phyloP scores from a whole-genome alignment of 495 filamentous ascomycete species.

The Lasiosphaeriaceae sp. region DNA sequence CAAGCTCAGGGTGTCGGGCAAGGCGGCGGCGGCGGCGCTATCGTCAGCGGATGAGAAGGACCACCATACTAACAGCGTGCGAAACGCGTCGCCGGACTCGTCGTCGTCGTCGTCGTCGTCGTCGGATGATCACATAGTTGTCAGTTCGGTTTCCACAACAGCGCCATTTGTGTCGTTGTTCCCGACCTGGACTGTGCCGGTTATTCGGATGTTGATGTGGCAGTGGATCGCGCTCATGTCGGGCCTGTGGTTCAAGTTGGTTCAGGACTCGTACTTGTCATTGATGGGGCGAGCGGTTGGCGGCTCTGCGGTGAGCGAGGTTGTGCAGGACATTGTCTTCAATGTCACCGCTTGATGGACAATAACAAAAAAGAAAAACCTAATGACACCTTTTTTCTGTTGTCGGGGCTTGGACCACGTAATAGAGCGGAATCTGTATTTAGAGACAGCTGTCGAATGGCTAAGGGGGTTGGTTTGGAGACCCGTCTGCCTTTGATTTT shows the following conservation, averaged over 20 bases:
- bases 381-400: too few species aligned
- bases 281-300: not conserved
- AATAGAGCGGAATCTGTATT: too few species aligned
- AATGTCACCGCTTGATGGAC: not conserved
- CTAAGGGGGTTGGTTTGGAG: too few species aligned
- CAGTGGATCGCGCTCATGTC: not conserved
- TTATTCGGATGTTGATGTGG: not conserved
- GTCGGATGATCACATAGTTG: not conserved
- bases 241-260: not conserved
- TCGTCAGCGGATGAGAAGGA: too few species aligned
- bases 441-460: too few species aligned
- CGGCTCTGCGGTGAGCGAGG: not conserved
- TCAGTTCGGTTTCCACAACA: too few species aligned
- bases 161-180: not conserved
- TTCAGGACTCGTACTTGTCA: not conserved
- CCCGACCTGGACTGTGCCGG: not conserved
- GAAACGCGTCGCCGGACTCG: conserved; percentile 1
- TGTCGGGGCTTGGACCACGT: too few species aligned
- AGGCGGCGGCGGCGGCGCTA: too few species aligned
- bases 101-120: not conserved
- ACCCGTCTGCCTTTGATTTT: too few species aligned
- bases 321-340: not conserved
- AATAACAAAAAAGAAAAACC: too few species aligned
- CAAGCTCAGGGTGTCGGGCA: not conserved
- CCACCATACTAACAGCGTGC: not conserved